Evolutionary conservation across 2,329 filamentous ascomycete genomes (phyloP).

Genomic region (Aspergillaceae sp.): DNA sequence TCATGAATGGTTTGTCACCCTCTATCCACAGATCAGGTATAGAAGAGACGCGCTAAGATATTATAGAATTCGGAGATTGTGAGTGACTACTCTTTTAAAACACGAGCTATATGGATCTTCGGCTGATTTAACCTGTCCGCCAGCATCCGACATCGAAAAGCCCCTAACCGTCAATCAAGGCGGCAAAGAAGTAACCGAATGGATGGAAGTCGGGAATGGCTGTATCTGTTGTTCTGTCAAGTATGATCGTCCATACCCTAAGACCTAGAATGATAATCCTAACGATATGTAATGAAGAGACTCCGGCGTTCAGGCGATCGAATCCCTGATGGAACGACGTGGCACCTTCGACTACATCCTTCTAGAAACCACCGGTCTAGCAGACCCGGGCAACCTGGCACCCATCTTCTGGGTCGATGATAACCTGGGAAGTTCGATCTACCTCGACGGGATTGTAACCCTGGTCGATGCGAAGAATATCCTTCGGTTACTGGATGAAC

Average conservation of each 20-base stretch:
- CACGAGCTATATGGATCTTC: too few relatives aligned
- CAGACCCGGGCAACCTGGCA: constrained; percentile 90
- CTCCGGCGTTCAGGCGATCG: constrained; percentile 85
- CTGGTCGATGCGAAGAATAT: constrained; percentile 94
- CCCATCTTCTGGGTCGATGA: constrained; percentile 98
- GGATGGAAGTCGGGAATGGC: constrained; percentile 91
- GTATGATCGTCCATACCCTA: constrained; percentile 35
- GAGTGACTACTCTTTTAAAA: constrained; percentile 24
- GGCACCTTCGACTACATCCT: constrained; percentile 96
- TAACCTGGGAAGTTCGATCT: constrained; percentile 87
- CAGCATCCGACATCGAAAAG: constrained; percentile 90
- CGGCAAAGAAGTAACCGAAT: constrained; percentile 77
- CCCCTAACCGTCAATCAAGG: constrained; percentile 83
- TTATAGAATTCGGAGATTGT: constrained; percentile 71
- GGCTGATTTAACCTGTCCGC: too few relatives aligned
- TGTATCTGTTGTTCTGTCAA: constrained; percentile 98
- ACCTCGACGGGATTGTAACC: constrained; percentile 92
- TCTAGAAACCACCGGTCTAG: constrained; percentile 88
- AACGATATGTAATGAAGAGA: constrained; percentile 48
- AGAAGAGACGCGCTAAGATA: constrained; percentile 10
- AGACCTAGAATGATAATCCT: background rate
- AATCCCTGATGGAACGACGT: constrained; percentile 88
- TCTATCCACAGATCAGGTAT: background rate
- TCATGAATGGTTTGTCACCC: constrained; percentile 65
- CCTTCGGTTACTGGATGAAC: constrained; percentile 68